Evolutionary conservation across 1,284 basidiomycete genomes (phyloP).

Genomic region (Microbotryum scabiosae): DNA sequence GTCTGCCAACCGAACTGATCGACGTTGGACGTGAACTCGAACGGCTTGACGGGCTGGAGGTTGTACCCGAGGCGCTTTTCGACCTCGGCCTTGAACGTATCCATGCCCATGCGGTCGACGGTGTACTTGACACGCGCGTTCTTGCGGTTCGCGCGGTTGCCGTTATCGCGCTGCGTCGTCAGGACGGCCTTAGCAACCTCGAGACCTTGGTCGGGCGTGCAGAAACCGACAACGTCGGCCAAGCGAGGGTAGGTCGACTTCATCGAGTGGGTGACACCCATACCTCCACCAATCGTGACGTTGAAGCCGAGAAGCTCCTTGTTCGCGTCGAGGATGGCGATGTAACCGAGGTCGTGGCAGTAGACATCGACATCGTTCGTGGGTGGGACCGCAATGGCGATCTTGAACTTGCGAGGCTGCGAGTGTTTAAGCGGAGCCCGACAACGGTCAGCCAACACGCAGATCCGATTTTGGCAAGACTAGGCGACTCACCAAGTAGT

Average conservation of each 20-base stretch:
- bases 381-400: slow-evolving; percentile 91
- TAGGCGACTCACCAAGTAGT: slow-evolving; percentile 84
- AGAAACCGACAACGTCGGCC: slow-evolving; percentile 85
- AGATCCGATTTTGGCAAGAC: background rate
- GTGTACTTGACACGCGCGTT: slow-evolving; percentile 73
- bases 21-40: slow-evolving; percentile 78
- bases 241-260: slow-evolving; percentile 97
- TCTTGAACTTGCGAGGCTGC: slow-evolving; percentile 68
- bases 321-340: slow-evolving; percentile 58
- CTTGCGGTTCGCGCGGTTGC: slow-evolving; percentile 74
- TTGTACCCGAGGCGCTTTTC: slow-evolving; percentile 79
- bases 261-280: slow-evolving; percentile 98
- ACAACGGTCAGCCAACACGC: background rate
- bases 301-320: slow-evolving; percentile 42
- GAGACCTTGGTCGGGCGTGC: slow-evolving; percentile 75
- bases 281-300: slow-evolving; percentile 64
- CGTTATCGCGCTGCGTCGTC: slow-evolving; percentile 89
- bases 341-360: slow-evolving; percentile 63
- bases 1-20: slow-evolving; percentile 91
- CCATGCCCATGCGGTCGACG: slow-evolving; percentile 85
- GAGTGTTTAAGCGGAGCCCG: background rate
- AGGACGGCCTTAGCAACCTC: slow-evolving; percentile 86
- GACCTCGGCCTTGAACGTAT: slow-evolving; percentile 77
- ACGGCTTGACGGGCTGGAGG: slow-evolving; percentile 64
- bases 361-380: slow-evolving; percentile 96